These are phyloP conservation scores for Mortierella sp. DNA, from an alignment of 371 early-diverging fungal species.

Conservation along the genomic window DNA sequence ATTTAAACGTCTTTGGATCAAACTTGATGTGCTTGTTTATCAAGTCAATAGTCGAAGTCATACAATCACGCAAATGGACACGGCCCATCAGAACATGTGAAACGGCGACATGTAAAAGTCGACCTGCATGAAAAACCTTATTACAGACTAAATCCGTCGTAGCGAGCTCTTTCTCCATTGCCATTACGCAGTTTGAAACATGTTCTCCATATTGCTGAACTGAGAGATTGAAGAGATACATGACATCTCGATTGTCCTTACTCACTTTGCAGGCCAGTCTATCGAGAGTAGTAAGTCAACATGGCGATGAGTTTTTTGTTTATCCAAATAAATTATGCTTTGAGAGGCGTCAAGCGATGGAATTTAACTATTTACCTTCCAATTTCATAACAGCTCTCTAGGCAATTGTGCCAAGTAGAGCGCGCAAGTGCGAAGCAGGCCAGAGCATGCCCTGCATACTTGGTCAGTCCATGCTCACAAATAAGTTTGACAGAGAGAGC, in stretches of 20 bases:
- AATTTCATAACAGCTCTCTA: constrained; percentile 12
- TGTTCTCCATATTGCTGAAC: constrained; percentile 19
- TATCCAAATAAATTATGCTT: too few relatives aligned
- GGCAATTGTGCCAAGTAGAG: constrained; percentile 8
- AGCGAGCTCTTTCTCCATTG: constrained; percentile 7
- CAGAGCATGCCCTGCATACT: constrained; percentile 1
- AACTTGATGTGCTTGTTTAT: constrained; percentile 12
- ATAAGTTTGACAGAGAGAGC: background rate
- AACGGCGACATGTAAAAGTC: constrained; percentile 5
- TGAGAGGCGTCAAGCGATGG: too few relatives aligned
- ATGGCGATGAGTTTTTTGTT: background rate
- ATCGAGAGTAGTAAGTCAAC: background rate
- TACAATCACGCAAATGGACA: constrained; percentile 10
- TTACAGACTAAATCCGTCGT: constrained; percentile 6
- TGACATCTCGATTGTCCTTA: constrained; percentile 10
- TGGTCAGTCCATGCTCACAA: constrained; percentile 1
- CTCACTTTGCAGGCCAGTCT: background rate
- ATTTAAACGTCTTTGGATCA: constrained; percentile 41
- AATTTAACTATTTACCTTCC: constrained; percentile 1
- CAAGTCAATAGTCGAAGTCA: constrained; percentile 3
- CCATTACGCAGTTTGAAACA: constrained; percentile 7
- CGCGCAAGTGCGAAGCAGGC: constrained; percentile 5
- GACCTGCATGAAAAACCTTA: constrained; percentile 10
- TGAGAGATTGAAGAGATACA: constrained; percentile 10
- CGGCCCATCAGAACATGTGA: constrained; percentile 4